phyloP scores from a whole-genome alignment of 257 asterid genomes.

The Craterostigma plantagineum region DNA sequence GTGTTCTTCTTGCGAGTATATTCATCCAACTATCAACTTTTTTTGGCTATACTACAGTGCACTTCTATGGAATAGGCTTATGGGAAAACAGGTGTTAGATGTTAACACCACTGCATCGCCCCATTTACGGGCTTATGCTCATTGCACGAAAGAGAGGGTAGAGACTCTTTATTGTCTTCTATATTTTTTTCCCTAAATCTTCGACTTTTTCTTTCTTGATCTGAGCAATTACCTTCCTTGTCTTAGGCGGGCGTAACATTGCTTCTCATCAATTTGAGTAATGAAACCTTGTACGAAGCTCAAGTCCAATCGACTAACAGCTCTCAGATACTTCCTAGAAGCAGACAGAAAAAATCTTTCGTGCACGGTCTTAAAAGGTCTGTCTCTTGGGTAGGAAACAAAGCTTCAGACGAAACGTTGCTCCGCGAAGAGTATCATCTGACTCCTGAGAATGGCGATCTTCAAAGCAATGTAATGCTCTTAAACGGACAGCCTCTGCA shows the following conservation, averaged over 20 bases:
- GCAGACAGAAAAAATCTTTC: constrained; percentile 16
- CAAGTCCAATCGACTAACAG: constrained; percentile 22
- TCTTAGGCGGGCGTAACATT: constrained; percentile 60
- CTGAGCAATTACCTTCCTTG: neutral
- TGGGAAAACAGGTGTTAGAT: constrained; percentile 72
- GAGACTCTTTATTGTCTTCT: constrained; percentile 9
- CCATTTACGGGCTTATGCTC: constrained; percentile 66
- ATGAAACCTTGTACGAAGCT: constrained; percentile 23
- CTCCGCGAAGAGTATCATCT: constrained; percentile 61
- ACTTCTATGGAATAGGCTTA: constrained; percentile 79
- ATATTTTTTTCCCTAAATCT: neutral
- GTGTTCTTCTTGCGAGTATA: no score
- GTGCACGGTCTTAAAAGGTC: constrained; percentile 31
- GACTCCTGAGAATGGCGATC: constrained; percentile 38
- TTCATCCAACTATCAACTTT: no score
- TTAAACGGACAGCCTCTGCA: constrained; percentile 47
- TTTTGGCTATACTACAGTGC: constrained; percentile 25
- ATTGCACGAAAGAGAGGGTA: constrained; percentile 73
- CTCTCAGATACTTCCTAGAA: constrained; percentile 8
- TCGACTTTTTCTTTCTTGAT: neutral
- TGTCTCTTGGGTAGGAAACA: constrained; percentile 60
- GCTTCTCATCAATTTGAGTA: constrained; percentile 74
- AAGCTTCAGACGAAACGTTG: constrained; percentile 32
- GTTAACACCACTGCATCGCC: constrained; percentile 28
- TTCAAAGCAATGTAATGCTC: constrained; percentile 33